phyloP scores from a whole-genome alignment of 345 rosid species.

The Arabis hirsuta region DNA sequence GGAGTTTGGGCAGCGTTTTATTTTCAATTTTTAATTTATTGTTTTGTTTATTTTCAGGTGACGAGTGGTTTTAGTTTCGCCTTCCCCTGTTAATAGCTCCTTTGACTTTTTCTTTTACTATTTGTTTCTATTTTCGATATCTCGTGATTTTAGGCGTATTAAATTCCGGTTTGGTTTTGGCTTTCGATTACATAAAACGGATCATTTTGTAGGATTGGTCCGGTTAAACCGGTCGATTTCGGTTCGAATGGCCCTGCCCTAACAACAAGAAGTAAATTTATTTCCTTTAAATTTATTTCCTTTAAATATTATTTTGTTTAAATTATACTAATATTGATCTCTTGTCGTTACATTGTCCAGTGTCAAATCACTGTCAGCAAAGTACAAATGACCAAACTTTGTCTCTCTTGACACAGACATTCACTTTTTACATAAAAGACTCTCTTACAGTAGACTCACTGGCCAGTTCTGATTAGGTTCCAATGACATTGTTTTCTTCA shows the following conservation, averaged over 20 bases:
- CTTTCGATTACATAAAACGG: too few species aligned
- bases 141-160: neutral
- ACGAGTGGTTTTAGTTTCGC: conserved; percentile 1
- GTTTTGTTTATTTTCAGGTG: conserved; percentile 14
- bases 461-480: conserved; percentile 7
- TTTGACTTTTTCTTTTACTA: conserved; percentile 22
- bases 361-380: conserved; percentile 35
- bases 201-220: neutral
- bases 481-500: conserved; percentile 11
- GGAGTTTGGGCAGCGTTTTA: conserved; percentile 40
- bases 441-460: neutral
- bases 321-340: neutral
- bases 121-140: neutral
- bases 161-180: neutral
- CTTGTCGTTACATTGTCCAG: conserved; percentile 33
- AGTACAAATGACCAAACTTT: conserved; percentile 35
- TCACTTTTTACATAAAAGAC: conserved; percentile 9
- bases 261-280: neutral
- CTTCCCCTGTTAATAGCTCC: conserved; percentile 25
- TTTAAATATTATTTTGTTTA: neutral
- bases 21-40: neutral
- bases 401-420: conserved; percentile 28
- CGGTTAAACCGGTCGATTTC: conserved; percentile 3
- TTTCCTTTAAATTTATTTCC: too few species aligned
- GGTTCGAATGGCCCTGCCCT: conserved; percentile 6